Evolutionary conservation across 345 rosid genomes (phyloP).

Genomic region (Schrenkiella parvula): DNA sequence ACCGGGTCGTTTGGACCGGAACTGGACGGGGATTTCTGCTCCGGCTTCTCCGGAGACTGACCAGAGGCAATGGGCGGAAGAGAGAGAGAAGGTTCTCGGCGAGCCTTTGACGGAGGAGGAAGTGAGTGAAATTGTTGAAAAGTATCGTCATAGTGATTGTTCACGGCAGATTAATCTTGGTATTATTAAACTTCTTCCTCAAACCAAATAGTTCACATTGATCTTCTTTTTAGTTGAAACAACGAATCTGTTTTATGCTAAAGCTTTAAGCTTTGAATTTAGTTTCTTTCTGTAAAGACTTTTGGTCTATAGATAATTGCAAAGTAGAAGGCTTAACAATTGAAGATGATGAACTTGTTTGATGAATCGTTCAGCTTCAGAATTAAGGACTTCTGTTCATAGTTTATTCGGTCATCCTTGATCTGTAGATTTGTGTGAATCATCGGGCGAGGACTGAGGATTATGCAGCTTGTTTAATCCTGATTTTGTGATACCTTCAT

Average conservation of each 20-base stretch:
- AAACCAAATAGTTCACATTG: background rate
- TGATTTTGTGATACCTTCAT: background rate
- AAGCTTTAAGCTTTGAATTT: background rate
- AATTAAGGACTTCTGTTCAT: background rate
- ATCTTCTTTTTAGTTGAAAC: background rate
- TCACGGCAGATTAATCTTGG: slow-evolving; percentile 82
- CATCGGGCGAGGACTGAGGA: background rate
- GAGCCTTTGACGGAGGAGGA: slow-evolving; percentile 65
- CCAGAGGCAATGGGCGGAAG: slow-evolving; percentile 39
- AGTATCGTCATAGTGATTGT: slow-evolving; percentile 78
- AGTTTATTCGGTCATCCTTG: background rate
- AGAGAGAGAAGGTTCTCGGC: slow-evolving; percentile 50
- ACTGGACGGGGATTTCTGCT: slow-evolving; percentile 83
- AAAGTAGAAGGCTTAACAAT: background rate
- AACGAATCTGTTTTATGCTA: background rate
- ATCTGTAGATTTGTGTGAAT: background rate
- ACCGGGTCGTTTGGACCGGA: slow-evolving; percentile 73
- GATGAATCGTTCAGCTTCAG: background rate
- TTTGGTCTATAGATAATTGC: background rate
- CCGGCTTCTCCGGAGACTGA: slow-evolving; percentile 37
- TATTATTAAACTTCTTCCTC: slow-evolving; percentile 24
- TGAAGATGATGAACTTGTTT: background rate
- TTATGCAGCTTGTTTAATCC: background rate
- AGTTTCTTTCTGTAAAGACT: background rate
- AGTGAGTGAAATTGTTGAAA: slow-evolving; percentile 67